Evolutionary conservation across 2,329 filamentous ascomycete species (phyloP).

Genomic region (Volutella citrinella): DNA sequence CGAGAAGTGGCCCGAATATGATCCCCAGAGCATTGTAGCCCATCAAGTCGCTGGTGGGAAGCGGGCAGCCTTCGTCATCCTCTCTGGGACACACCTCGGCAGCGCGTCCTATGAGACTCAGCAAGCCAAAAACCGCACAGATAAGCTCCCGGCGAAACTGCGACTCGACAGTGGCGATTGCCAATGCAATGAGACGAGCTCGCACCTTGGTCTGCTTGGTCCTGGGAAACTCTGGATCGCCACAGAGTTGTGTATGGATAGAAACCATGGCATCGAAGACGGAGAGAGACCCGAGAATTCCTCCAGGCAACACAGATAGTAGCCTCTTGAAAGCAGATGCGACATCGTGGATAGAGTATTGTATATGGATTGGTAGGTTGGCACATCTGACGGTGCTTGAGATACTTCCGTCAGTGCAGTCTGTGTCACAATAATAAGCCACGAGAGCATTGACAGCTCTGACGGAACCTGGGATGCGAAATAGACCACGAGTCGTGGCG

Average conservation of each 20-base stretch:
- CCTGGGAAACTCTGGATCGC: constrained; percentile 48
- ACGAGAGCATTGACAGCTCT: constrained; percentile 57
- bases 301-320: constrained; percentile 61
- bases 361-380: constrained; percentile 59
- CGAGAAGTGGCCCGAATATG: constrained; percentile 62
- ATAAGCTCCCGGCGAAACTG: constrained; percentile 61
- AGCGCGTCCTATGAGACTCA: constrained; percentile 57
- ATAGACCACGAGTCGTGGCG: constrained; percentile 54
- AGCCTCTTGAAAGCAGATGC: constrained; percentile 66
- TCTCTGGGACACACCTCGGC: constrained; percentile 53
- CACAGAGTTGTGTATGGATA: constrained; percentile 54
- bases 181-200: constrained; percentile 64
- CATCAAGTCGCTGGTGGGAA: constrained; percentile 59
- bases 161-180: constrained; percentile 57
- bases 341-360: constrained; percentile 60
- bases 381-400: constrained; percentile 57
- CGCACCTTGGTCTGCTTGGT: constrained; percentile 55
- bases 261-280: constrained; percentile 62
- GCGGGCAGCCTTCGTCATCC: constrained; percentile 47
- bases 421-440: constrained; percentile 57
- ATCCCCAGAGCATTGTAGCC: constrained; percentile 61
- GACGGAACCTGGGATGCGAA: constrained; percentile 60
- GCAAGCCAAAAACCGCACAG: constrained; percentile 63
- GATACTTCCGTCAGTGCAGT: constrained; percentile 47
- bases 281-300: constrained; percentile 60